Evolutionary conservation across 768 basidiomycete genomes (phyloP), one percentile per base, ranked within the genome.

Genomic region (Trametes elegans): DNA sequence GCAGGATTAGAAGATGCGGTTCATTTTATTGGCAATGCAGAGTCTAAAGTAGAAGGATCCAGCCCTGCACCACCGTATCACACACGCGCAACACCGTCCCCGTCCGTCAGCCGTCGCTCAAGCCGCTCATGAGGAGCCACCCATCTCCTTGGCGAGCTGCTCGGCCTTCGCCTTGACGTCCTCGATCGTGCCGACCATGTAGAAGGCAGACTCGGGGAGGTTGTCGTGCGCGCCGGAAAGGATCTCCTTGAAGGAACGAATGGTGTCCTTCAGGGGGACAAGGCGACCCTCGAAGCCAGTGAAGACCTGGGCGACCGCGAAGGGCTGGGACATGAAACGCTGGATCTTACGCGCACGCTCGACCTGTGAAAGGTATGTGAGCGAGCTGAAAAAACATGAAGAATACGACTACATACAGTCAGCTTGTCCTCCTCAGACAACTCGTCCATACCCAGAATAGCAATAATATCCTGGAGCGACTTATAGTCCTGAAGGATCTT

Each of bases 281-380:
- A 98, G 91, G 73, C 89, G 91, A 70, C 96, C 97, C 80, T 97
- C 95, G 68, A 92, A 95, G 80, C 96, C 96, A 70, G 96, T 98
- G 85, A 98, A 98, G 75, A 97, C 94, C 79, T 98, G 93, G 54
- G 95, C 97, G 72, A 98, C 96, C 72, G 92, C 90, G 93, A 99
- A 99, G 61, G 97, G 97, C 78, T 99, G 95, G 64, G 94, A 98
- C 97, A 99, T 98, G 91, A 98, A 98, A 80, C 93, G 90, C 73
- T 93, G 93, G 69, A 98, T 94, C 81, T 97, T 97, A 74, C 94
- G 92, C 60, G 93, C 95, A 74, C 94, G 93, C 78, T 95, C 91
- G 77, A 97, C 94, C 87, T 89, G 55, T 8, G 43, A 65, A 5
- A 35, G 2, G 13, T 8, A 50, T 29, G 8, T 55, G 36, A 49